phyloP scores from a whole-genome alignment of 345 rosid species.

The Salix brachista region DNA sequence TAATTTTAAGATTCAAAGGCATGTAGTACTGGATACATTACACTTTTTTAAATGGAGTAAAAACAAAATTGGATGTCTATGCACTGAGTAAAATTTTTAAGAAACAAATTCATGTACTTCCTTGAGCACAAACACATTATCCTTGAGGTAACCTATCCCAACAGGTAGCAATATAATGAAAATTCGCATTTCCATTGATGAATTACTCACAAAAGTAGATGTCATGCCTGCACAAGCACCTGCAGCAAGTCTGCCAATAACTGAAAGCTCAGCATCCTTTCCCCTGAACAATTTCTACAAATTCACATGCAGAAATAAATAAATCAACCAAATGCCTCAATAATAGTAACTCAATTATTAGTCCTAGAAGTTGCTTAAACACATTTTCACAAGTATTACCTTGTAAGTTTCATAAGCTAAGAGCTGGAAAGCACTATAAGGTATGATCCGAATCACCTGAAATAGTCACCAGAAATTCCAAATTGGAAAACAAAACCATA shows the following conservation, averaged over 20 bases:
- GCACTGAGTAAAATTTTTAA: background rate
- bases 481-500: slow-evolving; percentile 6
- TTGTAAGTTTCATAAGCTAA: slow-evolving; percentile 89
- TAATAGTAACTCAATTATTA: background rate
- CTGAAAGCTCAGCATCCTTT: slow-evolving; percentile 73
- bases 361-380: background rate
- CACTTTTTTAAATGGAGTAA: background rate
- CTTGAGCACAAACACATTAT: background rate
- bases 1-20: background rate
- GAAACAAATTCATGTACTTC: background rate
- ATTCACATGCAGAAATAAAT: slow-evolving; percentile 17
- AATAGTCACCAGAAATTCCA: slow-evolving; percentile 19
- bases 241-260: slow-evolving; percentile 87
- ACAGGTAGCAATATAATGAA: background rate
- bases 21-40: background rate
- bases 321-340: slow-evolving; percentile 9
- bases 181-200: background rate
- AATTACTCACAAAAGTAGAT: slow-evolving; percentile 77
- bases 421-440: slow-evolving; percentile 95
- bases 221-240: slow-evolving; percentile 99
- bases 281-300: slow-evolving; percentile 72
- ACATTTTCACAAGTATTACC: slow-evolving; percentile 33
- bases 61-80: background rate
- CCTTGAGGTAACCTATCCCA: background rate
- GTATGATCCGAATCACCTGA: slow-evolving; percentile 84